Conservation (phyloP, 2,329 filamentous ascomycete species). For the Alternaria burnsii region DNA sequence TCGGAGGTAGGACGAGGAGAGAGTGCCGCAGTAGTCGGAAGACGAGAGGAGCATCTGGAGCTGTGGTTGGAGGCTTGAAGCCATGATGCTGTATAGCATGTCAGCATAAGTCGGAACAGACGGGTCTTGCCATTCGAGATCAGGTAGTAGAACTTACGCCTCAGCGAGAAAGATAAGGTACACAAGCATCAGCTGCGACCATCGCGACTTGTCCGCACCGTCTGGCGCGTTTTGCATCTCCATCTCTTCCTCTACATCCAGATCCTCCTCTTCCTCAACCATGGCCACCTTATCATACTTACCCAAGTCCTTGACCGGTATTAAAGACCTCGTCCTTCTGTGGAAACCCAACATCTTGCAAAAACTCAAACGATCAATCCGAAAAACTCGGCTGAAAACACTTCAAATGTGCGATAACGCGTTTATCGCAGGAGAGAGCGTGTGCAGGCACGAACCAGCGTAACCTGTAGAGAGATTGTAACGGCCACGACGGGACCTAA, state of each 20-base stretch:
- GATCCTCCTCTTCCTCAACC: slow-evolving; percentile 38
- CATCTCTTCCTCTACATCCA: slow-evolving; percentile 40
- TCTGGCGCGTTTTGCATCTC: slow-evolving; percentile 31
- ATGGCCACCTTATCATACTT: slow-evolving; percentile 53
- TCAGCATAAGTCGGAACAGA: slow-evolving; percentile 15
- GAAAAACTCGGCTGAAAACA: slow-evolving; percentile 9
- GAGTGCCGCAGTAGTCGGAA: slow-evolving; percentile 55
- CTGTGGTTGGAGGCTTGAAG: slow-evolving; percentile 58
- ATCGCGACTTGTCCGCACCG: slow-evolving; percentile 31
- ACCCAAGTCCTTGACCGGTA: slow-evolving; percentile 54
- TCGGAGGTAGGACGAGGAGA: slow-evolving; percentile 57
- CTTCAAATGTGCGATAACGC: slow-evolving; percentile 22
- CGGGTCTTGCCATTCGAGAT: neutral
- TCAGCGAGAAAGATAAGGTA: slow-evolving; percentile 59
- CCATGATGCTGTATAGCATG: slow-evolving; percentile 52
- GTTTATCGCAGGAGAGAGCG: slow-evolving; percentile 15
- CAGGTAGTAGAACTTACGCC: slow-evolving; percentile 45
- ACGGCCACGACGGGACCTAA: slow-evolving; percentile 39
- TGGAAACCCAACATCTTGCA: slow-evolving; percentile 56
- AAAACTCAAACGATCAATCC: slow-evolving; percentile 11
- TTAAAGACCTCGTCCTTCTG: slow-evolving; percentile 53
- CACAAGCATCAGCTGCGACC: slow-evolving; percentile 53
- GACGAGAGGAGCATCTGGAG: slow-evolving; percentile 57
- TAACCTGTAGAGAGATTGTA: slow-evolving; percentile 42
- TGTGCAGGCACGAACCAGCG: slow-evolving; percentile 39